Conservation (phyloP, 1,139 yeast species). For the Blastobotrys malaysiensis region DNA sequence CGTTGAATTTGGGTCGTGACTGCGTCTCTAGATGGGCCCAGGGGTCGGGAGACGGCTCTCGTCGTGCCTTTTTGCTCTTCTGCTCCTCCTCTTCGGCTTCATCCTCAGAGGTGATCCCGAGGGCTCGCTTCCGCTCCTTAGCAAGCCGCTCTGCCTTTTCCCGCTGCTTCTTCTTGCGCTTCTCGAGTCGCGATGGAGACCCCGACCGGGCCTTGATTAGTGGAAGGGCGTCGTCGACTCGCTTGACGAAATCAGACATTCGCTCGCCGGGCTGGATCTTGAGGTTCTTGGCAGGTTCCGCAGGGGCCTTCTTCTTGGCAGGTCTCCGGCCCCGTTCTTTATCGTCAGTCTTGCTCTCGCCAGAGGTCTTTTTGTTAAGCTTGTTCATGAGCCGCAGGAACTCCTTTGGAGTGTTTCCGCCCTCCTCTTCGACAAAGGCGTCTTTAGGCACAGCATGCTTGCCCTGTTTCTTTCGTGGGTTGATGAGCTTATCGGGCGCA, state of each 20-base stretch:
- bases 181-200: slow-evolving; percentile 26
- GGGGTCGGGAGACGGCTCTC: slow-evolving; percentile 38
- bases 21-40: slow-evolving; percentile 34
- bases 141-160: slow-evolving; percentile 22
- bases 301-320: slow-evolving; percentile 6
- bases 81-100: slow-evolving; percentile 18
- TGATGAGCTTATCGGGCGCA: slow-evolving; percentile 21
- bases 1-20: slow-evolving; percentile 37
- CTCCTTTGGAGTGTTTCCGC: slow-evolving; percentile 32
- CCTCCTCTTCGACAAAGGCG: slow-evolving; percentile 16
- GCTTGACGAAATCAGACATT: slow-evolving; percentile 33
- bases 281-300: slow-evolving; percentile 8
- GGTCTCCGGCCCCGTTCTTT: slow-evolving; percentile 7
- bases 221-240: slow-evolving; percentile 39
- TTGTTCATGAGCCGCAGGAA: slow-evolving; percentile 29
- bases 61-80: slow-evolving; percentile 20
- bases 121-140: slow-evolving; percentile 13
- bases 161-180: slow-evolving; percentile 23
- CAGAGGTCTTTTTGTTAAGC: slow-evolving; percentile 16
- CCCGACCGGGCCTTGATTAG: slow-evolving; percentile 32
- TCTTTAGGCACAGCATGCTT: slow-evolving; percentile 2
- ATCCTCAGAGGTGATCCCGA: slow-evolving; percentile 14
- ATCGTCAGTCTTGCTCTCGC: slow-evolving; percentile 1
- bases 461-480: slow-evolving; percentile 13
- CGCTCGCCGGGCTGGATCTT: slow-evolving; percentile 33